A percentile compares a stretch with the other conserved stretches of the same genome.
phyloP scores from a whole-genome alignment of 1,284 basidiomycete genomes.

The Rhodotorula mucilaginosa region DNA sequence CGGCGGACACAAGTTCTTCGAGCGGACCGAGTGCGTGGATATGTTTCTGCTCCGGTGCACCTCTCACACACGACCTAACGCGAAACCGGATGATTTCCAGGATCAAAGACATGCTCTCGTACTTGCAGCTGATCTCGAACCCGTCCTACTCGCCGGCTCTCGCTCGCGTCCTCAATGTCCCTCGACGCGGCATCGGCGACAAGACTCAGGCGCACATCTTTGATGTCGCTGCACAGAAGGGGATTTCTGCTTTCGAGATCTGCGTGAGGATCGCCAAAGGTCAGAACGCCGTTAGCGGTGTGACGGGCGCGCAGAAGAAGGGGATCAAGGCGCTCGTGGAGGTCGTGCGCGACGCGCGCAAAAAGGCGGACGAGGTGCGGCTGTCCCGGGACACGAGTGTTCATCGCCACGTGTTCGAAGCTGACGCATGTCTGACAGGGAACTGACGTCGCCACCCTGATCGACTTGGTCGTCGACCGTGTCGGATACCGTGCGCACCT shows the following conservation, averaged over 20 bases:
- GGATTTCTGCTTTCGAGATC: conserved; percentile 61
- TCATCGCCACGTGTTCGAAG: too few relatives aligned
- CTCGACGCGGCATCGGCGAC: conserved; percentile 73
- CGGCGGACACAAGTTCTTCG: conserved; percentile 82
- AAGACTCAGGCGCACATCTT: conserved; percentile 69
- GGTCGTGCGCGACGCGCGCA: conserved; percentile 58
- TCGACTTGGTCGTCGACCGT: conserved; percentile 61
- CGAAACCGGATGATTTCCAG: conserved; percentile 29
- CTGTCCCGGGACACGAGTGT: not conserved
- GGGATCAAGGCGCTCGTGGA: conserved; percentile 64
- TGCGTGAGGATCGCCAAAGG: conserved; percentile 61
- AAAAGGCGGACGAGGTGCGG: conserved; percentile 60
- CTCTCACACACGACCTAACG: not conserved
- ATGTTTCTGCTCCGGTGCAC: not conserved
- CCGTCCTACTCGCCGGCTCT: conserved; percentile 75
- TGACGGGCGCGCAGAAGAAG: conserved; percentile 64
- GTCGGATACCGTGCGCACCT: conserved; percentile 70
- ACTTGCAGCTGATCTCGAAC: conserved; percentile 81
- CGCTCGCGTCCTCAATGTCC: conserved; percentile 71
- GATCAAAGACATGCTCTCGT: conserved; percentile 84
- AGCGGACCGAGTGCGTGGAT: conserved; percentile 61
- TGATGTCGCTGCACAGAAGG: conserved; percentile 56
- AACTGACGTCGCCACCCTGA: conserved; percentile 63
- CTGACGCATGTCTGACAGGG: conserved; percentile 52
- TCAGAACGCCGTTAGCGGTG: conserved; percentile 57